Percentiles rank a stretch among this genome's conserved stretches.
These are phyloP conservation scores for Penstemon barbatus DNA, from an alignment of 257 asterid genomes.

Conservation along the genomic window DNA sequence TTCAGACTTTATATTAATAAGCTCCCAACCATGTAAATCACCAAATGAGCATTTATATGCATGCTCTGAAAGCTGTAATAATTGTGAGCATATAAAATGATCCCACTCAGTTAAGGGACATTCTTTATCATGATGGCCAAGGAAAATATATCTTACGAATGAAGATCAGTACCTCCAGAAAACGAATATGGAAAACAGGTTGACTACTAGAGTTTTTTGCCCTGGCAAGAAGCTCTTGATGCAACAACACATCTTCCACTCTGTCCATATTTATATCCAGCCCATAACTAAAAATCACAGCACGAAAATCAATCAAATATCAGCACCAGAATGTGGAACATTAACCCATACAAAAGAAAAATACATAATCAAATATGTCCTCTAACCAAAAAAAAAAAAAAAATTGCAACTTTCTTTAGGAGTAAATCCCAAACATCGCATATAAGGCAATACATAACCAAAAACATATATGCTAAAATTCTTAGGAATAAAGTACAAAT, in stretches of 20 bases:
- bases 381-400: background rate
- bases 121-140: conserved; percentile 6
- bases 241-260: conserved; percentile 88
- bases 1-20: conserved; percentile 19
- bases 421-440: conserved; percentile 4
- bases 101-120: conserved; percentile 18
- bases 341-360: background rate
- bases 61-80: background rate
- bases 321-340: conserved; percentile 17
- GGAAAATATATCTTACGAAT: background rate
- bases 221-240: conserved; percentile 68
- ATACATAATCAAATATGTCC: conserved; percentile 3
- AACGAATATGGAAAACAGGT: conserved; percentile 79
- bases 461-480: too few species aligned
- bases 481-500: too few species aligned
- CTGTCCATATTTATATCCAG: conserved; percentile 79
- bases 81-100: conserved; percentile 11
- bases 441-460: background rate
- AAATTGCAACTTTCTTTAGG: background rate
- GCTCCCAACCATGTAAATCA: conserved; percentile 6
- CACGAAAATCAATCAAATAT: conserved; percentile 19
- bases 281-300: conserved; percentile 59
- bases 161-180: conserved; percentile 58
- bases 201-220: conserved; percentile 77
- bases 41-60: background rate